Conservation (phyloP, 257 asterid genomes). For the Gentiana dahurica region DNA sequence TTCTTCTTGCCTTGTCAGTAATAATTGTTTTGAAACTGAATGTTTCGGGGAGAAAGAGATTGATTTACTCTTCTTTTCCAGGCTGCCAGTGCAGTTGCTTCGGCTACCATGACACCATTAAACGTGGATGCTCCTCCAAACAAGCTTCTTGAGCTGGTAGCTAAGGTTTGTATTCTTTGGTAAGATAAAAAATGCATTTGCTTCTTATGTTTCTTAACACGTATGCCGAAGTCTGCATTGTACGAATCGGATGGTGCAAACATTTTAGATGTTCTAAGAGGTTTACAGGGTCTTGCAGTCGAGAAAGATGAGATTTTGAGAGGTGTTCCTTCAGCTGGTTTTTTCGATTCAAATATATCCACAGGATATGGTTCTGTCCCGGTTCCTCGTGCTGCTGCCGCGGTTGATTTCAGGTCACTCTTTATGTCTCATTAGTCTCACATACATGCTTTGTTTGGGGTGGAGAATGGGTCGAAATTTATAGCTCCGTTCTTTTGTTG, state of each 20-base stretch:
- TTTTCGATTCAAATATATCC: constrained; percentile 42
- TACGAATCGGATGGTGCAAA: constrained; percentile 6
- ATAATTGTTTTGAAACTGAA: background rate
- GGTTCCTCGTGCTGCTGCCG: constrained; percentile 43
- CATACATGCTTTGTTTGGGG: too few species aligned
- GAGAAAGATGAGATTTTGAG: constrained; percentile 62
- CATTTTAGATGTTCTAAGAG: constrained; percentile 23
- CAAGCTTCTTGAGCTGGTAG: constrained; percentile 72
- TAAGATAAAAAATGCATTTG: background rate
- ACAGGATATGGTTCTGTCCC: constrained; percentile 57
- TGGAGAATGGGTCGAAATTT: too few species aligned
- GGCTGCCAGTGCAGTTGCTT: constrained; percentile 86
- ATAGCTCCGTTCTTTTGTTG: too few species aligned
- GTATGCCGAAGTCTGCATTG: background rate
- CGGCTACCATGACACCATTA: constrained; percentile 80
- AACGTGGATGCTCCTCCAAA: constrained; percentile 65
- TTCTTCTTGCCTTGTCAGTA: background rate
- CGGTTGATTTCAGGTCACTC: constrained; percentile 57
- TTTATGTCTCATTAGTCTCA: too few species aligned
- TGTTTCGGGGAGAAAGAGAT: background rate
- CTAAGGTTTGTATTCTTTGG: constrained; percentile 49
- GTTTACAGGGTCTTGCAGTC: constrained; percentile 84
- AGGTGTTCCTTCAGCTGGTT: constrained; percentile 38
- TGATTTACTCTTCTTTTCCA: constrained; percentile 11
- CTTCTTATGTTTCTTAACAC: background rate